Base-by-base conservation (phyloP, 2,329 filamentous ascomycete genomes). In the Dactylellina drechsleri region DNA sequence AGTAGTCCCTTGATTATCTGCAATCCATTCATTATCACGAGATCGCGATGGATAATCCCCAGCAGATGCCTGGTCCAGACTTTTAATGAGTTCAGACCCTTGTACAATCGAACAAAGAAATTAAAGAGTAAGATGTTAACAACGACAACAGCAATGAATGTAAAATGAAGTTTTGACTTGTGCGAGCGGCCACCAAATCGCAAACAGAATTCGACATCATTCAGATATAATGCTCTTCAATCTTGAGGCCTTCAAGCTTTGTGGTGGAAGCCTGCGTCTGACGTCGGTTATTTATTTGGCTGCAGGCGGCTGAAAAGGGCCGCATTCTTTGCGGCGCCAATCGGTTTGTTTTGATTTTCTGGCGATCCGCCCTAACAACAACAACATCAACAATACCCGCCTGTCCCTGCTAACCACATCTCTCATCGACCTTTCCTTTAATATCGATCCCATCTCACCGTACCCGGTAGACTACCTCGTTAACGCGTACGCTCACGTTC, bases 261-360 rank as follows among this genome's bases (percentile, higher is more conserved):
- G 36, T 28, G 54, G 3, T 15, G 2, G 36, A 43, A 23, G 31
- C 6, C 18, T 18, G 16, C 54, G 36, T 26, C 54, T 16, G 36
- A 16, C 10, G 31, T 36, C 31, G 31, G 31, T 36, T 36, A 36
- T 36, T 36, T 36, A 36, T 36, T 36, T 20, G 13, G 10, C 50
- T 66, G 61, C 61, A 66, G 62, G 52, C 62, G 53, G 62, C 62
- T 58, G 12, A 57, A 66, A 66, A 23, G 41, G 62, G 62, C 53
- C 31, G 53, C 62, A 15, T 50, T 47, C 20, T n/a, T 47, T 47
- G 52, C 16, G n/a, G 36, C 54, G 54, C 40, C 36, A 49, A 41
- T 66, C 50, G 41, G 41, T 54, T 66, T 66, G 61, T 66, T 66
- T 66, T 66, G 62, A 41, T 66, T 58, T 58, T 47, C 15, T 20